phyloP scores from a whole-genome alignment of 495 filamentous ascomycete species.

The Cercophora scortea region DNA sequence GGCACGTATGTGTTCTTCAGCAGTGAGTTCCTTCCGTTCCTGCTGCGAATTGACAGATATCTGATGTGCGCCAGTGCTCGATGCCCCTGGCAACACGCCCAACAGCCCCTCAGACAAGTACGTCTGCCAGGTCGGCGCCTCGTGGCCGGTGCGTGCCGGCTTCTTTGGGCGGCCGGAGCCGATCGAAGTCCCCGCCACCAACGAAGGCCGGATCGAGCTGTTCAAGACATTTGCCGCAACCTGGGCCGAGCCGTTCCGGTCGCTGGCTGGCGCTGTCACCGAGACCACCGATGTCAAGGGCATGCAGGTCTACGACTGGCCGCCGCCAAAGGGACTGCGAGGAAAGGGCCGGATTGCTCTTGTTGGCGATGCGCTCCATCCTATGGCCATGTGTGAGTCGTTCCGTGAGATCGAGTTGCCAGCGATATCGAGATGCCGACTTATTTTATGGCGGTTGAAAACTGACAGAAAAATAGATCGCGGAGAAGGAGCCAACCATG shows the following conservation, averaged over 20 bases:
- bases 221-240: conserved; percentile 45
- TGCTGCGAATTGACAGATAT: not conserved
- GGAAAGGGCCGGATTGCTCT: conserved; percentile 37
- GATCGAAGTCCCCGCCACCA: conserved; percentile 30
- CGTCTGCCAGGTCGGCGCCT: conserved; percentile 43
- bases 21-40: conserved; percentile 13
- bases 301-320: conserved; percentile 52
- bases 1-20: conserved; percentile 38
- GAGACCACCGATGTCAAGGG: conserved; percentile 33
- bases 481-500: conserved; percentile 38
- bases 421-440: not conserved
- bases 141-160: conserved; percentile 36
- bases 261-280: conserved; percentile 32
- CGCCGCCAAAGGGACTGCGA: conserved; percentile 19
- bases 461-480: conserved; percentile 19
- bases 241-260: conserved; percentile 51
- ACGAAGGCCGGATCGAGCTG: conserved; percentile 35
- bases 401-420: not conserved
- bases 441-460: not conserved
- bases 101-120: conserved; percentile 8
- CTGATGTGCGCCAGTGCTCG: conserved; percentile 18
- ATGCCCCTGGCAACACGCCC: conserved; percentile 19
- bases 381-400: conserved; percentile 55
- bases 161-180: conserved; percentile 15
- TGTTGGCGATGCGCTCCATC: conserved; percentile 54